Conservation (phyloP, 495 filamentous ascomycete genomes). For the Penicillium soppii region DNA sequence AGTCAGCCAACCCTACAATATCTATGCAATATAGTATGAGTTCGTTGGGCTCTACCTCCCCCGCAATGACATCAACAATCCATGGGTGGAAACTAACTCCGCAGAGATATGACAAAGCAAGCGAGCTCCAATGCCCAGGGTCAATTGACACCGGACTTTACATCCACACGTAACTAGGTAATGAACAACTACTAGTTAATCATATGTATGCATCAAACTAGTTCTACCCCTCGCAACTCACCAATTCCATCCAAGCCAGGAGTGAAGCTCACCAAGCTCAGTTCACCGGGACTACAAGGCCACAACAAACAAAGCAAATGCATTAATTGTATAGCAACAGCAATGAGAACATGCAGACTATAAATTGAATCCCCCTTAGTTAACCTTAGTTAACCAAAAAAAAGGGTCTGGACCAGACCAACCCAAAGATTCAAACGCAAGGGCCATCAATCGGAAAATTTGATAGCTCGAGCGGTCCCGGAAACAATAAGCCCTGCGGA, state of each 20-base stretch:
- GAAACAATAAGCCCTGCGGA: conserved; percentile 18
- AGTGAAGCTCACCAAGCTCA: not conserved
- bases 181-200: too few relatives aligned
- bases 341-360: not conserved
- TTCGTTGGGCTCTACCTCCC: not conserved
- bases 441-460: conserved; percentile 5
- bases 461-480: conserved; percentile 1
- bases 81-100: not conserved
- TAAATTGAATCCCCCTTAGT: not conserved
- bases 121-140: not conserved
- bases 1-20: too few relatives aligned
- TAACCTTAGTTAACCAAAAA: not conserved
- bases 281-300: not conserved
- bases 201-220: too few relatives aligned
- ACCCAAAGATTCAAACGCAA: not conserved
- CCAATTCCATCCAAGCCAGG: conserved; percentile 3
- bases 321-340: not conserved
- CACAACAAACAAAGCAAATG: not conserved
- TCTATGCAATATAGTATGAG: too few relatives aligned
- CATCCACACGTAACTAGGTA: too few relatives aligned
- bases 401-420: not conserved
- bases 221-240: too few relatives aligned
- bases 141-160: too few relatives aligned
- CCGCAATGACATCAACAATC: conserved; percentile 3
- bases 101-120: not conserved